Conservation (phyloP, 257 asterid species). For the Solanum tacnaense region DNA sequence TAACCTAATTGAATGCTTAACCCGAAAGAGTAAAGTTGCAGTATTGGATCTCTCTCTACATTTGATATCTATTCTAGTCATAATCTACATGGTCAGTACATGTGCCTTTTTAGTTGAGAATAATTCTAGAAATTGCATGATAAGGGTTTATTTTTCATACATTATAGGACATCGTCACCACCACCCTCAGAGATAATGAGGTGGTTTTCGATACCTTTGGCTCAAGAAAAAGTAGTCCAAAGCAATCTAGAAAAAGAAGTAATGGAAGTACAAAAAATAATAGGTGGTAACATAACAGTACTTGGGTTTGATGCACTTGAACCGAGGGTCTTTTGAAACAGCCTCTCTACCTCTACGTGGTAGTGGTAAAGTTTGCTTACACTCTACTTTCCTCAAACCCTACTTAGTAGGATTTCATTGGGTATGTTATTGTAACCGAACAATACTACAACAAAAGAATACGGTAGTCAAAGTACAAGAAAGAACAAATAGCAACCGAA, state of each 20-base stretch:
- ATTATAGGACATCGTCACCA: background rate
- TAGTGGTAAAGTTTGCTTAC: background rate
- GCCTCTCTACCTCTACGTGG: background rate
- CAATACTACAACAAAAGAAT: background rate
- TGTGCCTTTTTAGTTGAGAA: background rate
- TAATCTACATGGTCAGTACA: background rate
- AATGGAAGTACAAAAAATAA: background rate
- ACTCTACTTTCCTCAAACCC: background rate
- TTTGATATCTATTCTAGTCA: background rate
- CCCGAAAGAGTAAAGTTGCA: background rate
- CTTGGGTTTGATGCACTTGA: background rate
- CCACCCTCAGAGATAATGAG: background rate
- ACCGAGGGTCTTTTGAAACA: background rate
- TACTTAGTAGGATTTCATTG: background rate
- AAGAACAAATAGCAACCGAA: background rate
- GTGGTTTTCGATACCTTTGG: background rate
- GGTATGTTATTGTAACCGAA: background rate
- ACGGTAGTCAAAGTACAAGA: background rate
- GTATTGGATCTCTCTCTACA: background rate
- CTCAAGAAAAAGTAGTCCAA: background rate
- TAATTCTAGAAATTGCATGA: background rate
- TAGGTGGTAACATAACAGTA: background rate
- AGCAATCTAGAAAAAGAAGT: background rate
- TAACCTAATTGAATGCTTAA: background rate
- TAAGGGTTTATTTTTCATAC: background rate